These are phyloP conservation scores for Eucalyptus regnans DNA, from an alignment of 345 rosid species.

Conservation along the genomic window DNA sequence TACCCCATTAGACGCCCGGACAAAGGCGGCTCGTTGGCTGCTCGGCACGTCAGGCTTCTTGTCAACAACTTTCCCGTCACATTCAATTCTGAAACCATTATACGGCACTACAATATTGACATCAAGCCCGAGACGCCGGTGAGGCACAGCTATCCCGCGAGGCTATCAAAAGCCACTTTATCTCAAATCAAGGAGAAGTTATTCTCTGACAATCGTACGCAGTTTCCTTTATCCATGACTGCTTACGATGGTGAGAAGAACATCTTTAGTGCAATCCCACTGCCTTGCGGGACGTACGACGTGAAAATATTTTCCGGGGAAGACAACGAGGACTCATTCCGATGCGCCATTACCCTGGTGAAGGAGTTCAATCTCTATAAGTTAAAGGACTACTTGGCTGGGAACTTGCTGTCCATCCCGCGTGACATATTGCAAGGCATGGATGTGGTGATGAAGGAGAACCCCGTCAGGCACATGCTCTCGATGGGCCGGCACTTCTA, in stretches of 20 bases:
- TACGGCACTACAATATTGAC: conserved; percentile 62
- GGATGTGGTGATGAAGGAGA: conserved; percentile 91
- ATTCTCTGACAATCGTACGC: conserved; percentile 17
- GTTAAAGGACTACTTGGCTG: conserved; percentile 44
- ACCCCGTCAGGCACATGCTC: conserved; percentile 42
- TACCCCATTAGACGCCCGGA: too few species aligned
- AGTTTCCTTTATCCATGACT: conserved; percentile 47
- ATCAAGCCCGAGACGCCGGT: conserved; percentile 24
- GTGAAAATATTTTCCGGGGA: conserved; percentile 35
- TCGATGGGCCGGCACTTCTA: conserved; percentile 49
- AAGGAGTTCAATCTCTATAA: conserved; percentile 39
- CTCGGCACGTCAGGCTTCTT: too few species aligned
- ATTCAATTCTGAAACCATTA: conserved; percentile 33
- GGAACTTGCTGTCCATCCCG: conserved; percentile 16
- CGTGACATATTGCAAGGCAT: conserved; percentile 67
- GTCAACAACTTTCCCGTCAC: not conserved
- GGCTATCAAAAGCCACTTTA: conserved; percentile 27
- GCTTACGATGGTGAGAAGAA: conserved; percentile 83
- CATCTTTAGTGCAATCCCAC: conserved; percentile 46
- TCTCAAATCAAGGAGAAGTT: conserved; percentile 41
- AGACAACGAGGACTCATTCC: conserved; percentile 16
- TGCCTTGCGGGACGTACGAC: conserved; percentile 37
- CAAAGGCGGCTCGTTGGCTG: too few species aligned
- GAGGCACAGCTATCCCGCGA: conserved; percentile 14
- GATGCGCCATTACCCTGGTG: conserved; percentile 42